A percentile compares a stretch with the other conserved stretches of the same genome.
Conservation (phyloP, 1,284 basidiomycete species). For the Moesziomyces sp. region DNA sequence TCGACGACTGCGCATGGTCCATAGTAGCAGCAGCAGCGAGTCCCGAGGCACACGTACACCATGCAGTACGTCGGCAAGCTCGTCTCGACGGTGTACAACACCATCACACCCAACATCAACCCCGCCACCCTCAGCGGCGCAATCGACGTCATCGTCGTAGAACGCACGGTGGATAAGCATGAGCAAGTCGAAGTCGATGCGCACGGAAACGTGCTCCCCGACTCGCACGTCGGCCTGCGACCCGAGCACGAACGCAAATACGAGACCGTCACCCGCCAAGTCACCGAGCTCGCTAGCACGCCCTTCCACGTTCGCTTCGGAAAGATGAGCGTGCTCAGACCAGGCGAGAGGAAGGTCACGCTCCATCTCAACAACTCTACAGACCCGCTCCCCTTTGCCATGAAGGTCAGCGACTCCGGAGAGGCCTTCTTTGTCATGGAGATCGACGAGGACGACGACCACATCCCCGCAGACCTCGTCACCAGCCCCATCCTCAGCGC, state of each 20-base stretch:
- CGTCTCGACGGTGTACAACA: conserved; percentile 67
- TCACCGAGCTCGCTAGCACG: conserved; percentile 81
- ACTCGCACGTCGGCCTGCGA: conserved; percentile 7
- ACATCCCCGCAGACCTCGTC: conserved; percentile 90
- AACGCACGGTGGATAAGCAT: conserved; percentile 71
- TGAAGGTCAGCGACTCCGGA: conserved; percentile 99
- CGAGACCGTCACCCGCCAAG: conserved; percentile 34
- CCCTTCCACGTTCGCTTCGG: conserved; percentile 99
- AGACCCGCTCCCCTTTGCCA: conserved; percentile 84
- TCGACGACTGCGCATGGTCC: too few relatives aligned
- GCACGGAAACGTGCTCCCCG: conserved; percentile 21
- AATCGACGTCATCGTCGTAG: conserved; percentile 68
- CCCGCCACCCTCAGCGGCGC: conserved; percentile 66
- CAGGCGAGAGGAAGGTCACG: conserved; percentile 86
- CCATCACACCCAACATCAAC: conserved; percentile 68
- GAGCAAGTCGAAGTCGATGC: conserved; percentile 70
- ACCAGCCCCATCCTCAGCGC: conserved; percentile 78
- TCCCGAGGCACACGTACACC: background rate
- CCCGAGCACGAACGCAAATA: conserved; percentile 37
- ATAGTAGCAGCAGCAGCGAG: too few relatives aligned
- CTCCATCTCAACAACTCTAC: conserved; percentile 62
- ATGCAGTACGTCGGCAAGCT: conserved; percentile 68
- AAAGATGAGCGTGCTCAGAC: conserved; percentile 94
- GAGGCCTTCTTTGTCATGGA: conserved; percentile 99
- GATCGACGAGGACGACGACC: conserved; percentile 75